These are phyloP conservation scores for Saitozyma sp. DNA, from an alignment of 768 basidiomycete species.

Conservation along the genomic window DNA sequence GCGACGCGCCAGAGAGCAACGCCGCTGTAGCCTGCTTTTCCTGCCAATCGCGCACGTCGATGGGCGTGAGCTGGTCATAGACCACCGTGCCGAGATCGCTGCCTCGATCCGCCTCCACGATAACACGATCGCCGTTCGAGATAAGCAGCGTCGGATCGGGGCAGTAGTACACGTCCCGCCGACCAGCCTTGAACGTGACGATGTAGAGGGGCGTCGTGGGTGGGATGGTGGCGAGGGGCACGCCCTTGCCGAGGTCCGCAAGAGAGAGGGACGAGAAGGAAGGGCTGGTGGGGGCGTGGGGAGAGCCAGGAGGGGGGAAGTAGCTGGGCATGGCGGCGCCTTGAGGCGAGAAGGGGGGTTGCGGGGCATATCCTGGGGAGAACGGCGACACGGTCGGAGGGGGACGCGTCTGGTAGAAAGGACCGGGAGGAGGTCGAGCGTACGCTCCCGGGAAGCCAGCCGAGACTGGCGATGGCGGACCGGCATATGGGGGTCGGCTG, in stretches of 20 bases:
- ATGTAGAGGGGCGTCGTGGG: conserved; percentile 87
- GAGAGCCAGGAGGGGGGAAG: conserved; percentile 6
- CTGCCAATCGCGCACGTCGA: conserved; percentile 89
- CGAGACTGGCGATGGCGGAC: conserved; percentile 7
- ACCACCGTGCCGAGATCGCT: conserved; percentile 83
- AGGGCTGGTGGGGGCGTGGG: conserved; percentile 19
- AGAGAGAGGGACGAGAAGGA: conserved; percentile 43
- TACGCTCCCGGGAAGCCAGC: background rate
- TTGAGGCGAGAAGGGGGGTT: conserved; percentile 3
- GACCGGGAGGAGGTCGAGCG: background rate
- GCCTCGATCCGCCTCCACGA: conserved; percentile 94
- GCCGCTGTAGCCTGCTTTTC: conserved; percentile 68
- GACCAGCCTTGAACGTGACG: conserved; percentile 95
- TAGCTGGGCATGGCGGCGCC: conserved; percentile 3
- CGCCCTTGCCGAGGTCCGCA: conserved; percentile 72
- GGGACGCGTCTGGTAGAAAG: conserved; percentile 13
- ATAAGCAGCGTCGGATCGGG: conserved; percentile 68
- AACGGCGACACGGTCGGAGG: background rate
- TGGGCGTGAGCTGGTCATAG: conserved; percentile 84
- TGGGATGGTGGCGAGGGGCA: conserved; percentile 80
- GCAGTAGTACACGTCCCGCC: conserved; percentile 91
- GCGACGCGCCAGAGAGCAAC: conserved; percentile 39
- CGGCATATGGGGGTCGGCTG: conserved; percentile 2
- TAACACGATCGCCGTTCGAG: conserved; percentile 84
- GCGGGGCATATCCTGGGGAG: too few relatives aligned